A percentile compares a stretch with the other conserved stretches of the same genome.
Conservation (phyloP, 305 asterid species). For the Fraxinus albicans region DNA sequence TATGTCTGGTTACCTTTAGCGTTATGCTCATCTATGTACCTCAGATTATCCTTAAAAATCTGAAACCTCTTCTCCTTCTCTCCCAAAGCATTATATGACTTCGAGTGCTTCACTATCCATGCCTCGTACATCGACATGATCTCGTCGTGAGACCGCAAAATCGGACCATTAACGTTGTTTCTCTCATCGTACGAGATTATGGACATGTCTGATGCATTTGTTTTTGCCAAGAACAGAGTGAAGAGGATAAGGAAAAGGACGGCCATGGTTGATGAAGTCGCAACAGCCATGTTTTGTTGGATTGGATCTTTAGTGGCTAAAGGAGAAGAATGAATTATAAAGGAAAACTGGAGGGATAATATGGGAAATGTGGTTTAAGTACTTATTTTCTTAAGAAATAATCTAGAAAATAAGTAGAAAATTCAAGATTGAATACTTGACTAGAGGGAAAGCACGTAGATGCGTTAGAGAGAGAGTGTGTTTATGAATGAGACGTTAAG, state of each 20-base stretch:
- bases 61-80: conserved; percentile 3
- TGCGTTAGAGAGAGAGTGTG: neutral
- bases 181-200: neutral
- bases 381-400: neutral
- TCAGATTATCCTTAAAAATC: conserved; percentile 2
- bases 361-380: neutral
- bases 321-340: neutral
- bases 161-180: neutral
- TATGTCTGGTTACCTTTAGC: neutral
- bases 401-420: neutral
- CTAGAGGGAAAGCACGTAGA: neutral
- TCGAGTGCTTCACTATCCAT: neutral
- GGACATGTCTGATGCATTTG: neutral
- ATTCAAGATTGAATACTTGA: neutral
- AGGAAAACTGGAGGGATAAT: neutral
- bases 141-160: neutral
- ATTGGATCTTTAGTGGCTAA: neutral
- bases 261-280: neutral
- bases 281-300: neutral
- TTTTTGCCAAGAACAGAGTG: neutral
- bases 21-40: conserved; percentile 3
- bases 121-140: neutral
- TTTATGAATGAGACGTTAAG: neutral
- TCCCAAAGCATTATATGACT: neutral
- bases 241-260: neutral